Conservation (phyloP, 495 filamentous ascomycete species). For the Aspergillus kassunensis region DNA sequence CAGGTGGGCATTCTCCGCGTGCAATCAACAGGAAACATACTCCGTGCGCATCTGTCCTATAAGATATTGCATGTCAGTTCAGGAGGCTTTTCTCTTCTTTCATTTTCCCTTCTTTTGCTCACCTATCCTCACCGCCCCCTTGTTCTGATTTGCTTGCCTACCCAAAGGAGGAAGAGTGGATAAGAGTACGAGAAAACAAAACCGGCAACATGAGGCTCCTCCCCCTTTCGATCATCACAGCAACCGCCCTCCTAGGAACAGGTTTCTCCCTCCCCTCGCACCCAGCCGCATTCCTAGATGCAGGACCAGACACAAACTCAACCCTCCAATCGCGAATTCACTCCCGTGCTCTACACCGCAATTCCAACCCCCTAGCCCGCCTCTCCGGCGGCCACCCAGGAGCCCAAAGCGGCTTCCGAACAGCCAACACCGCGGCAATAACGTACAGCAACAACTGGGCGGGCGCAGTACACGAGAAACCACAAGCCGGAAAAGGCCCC, state of each 20-base stretch:
- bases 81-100: too few relatives aligned
- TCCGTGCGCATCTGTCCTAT: not conserved
- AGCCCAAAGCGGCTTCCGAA: conserved; percentile 17
- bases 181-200: too few relatives aligned
- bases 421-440: conserved; percentile 21
- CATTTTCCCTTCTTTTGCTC: not conserved
- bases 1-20: not conserved
- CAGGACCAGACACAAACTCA: too few relatives aligned
- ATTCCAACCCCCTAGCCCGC: conserved; percentile 21
- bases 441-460: conserved; percentile 60
- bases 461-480: conserved; percentile 48
- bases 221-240: conserved; percentile 21
- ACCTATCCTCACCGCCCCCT: not conserved
- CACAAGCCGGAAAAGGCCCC: conserved; percentile 37
- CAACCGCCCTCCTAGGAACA: conserved; percentile 20
- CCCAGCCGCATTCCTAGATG: too few relatives aligned
- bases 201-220: not conserved
- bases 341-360: conserved; percentile 24
- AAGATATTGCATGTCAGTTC: not conserved
- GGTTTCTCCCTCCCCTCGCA: conserved; percentile 25
- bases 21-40: not conserved
- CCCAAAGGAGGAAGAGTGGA: too few relatives aligned
- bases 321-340: conserved; percentile 15
- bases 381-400: conserved; percentile 12
- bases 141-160: too few relatives aligned